phyloP scores from a whole-genome alignment of 306 rosid genomes.

The apple (Malus domestica) region ASM211411v1 NC_041797.1:31161001-31161500 shows the following conservation, averaged over 20 bases:
- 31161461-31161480: background rate
- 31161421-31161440: background rate
- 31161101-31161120: constrained; percentile 98
- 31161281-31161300: background rate
- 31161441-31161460: background rate
- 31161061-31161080: background rate
- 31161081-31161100: background rate
- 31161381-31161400: background rate
- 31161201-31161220: constrained; percentile 78
- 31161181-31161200: constrained; percentile 84
- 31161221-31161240: constrained; percentile 6
- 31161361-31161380: background rate
- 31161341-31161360: background rate
- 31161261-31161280: background rate
- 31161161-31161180: constrained; percentile 89
- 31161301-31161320: background rate
- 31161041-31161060: background rate
- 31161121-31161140: constrained; percentile 88
- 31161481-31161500: background rate
- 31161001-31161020: background rate
- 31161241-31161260: background rate
- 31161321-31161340: background rate
- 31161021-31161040: background rate
- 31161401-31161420: background rate
- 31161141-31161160: constrained; percentile 74